Conservation (phyloP, 495 filamentous ascomycete species). For the Aspergillus nidulans region DNA sequence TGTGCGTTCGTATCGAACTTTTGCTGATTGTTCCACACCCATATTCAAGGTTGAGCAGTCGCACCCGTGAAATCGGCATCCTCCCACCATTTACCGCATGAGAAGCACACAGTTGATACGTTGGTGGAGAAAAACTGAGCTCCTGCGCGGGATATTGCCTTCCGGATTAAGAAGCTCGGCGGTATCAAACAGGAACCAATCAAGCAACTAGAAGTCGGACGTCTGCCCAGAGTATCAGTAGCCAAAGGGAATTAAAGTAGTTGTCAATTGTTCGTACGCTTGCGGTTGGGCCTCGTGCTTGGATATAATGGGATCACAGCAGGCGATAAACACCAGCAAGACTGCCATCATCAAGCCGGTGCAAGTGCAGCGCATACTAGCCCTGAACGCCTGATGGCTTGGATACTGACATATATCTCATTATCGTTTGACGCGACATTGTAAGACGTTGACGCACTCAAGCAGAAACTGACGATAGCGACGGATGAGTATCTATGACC, state of each 20-base stretch:
- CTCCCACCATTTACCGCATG: conserved; percentile 3
- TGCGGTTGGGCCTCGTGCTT: not conserved
- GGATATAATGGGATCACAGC: conserved; percentile 9
- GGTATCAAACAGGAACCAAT: not conserved
- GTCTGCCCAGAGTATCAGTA: not conserved
- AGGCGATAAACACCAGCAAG: conserved; percentile 11
- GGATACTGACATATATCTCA: conserved; percentile 11
- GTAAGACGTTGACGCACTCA: conserved; percentile 8
- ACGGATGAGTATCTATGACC: not conserved
- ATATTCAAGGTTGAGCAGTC: conserved; percentile 9
- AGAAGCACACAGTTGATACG: conserved; percentile 5
- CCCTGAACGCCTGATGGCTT: conserved; percentile 6
- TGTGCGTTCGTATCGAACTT: not conserved
- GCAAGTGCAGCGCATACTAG: conserved; percentile 10
- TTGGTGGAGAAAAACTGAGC: not conserved
- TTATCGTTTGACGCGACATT: conserved; percentile 4
- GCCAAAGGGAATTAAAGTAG: too few relatives aligned
- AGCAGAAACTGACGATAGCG: conserved; percentile 7
- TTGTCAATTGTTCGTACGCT: conserved; percentile 8
- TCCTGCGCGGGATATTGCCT: not conserved
- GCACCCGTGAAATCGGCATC: not conserved
- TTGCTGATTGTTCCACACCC: conserved; percentile 11
- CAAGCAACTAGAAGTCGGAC: conserved; percentile 2
- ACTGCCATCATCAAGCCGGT: conserved; percentile 11
- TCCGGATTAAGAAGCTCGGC: not conserved